Conservation (phyloP, 169 alveolate genomes). For the Haemoproteus tartakovskyi region DNA sequence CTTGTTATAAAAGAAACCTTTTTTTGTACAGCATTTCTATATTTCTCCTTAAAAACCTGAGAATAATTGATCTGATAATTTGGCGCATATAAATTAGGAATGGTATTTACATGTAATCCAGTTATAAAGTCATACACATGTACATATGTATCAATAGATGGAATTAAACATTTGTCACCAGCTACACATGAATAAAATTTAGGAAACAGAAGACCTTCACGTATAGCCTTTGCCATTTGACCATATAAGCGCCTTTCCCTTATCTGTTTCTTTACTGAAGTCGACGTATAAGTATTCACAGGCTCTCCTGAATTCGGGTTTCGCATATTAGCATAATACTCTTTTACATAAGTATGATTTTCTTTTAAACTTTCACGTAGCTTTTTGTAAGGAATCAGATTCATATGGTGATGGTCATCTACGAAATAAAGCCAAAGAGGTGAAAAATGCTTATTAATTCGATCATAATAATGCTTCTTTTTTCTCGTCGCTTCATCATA, state of each 20-base stretch:
- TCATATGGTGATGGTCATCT: slow-evolving; percentile 40
- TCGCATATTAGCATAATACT: slow-evolving; percentile 1
- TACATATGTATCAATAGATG: slow-evolving; percentile 61
- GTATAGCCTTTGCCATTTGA: not conserved
- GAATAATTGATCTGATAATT: slow-evolving; percentile 26
- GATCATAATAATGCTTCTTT: slow-evolving; percentile 25
- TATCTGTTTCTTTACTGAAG: not conserved
- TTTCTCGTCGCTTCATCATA: slow-evolving; percentile 29
- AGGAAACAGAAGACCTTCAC: slow-evolving; percentile 1
- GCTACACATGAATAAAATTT: slow-evolving; percentile 64
- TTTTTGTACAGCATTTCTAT: too few species aligned
- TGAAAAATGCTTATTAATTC: slow-evolving; percentile 46
- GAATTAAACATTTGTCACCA: slow-evolving; percentile 65
- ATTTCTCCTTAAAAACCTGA: not conserved
- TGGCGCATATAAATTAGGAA: slow-evolving; percentile 52
- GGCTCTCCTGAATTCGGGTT: too few species aligned
- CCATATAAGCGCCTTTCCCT: not conserved
- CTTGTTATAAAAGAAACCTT: slow-evolving; percentile 63
- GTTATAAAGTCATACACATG: slow-evolving; percentile 66
- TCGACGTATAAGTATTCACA: not conserved
- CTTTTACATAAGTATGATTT: slow-evolving; percentile 30
- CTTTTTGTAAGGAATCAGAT: slow-evolving; percentile 40
- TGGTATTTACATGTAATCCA: slow-evolving; percentile 60
- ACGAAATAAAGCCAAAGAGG: slow-evolving; percentile 55
- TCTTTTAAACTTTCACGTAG: slow-evolving; percentile 22